phyloP scores from a whole-genome alignment of 2,329 filamentous ascomycete species.

The Myriosclerotinia scirpicola region DNA sequence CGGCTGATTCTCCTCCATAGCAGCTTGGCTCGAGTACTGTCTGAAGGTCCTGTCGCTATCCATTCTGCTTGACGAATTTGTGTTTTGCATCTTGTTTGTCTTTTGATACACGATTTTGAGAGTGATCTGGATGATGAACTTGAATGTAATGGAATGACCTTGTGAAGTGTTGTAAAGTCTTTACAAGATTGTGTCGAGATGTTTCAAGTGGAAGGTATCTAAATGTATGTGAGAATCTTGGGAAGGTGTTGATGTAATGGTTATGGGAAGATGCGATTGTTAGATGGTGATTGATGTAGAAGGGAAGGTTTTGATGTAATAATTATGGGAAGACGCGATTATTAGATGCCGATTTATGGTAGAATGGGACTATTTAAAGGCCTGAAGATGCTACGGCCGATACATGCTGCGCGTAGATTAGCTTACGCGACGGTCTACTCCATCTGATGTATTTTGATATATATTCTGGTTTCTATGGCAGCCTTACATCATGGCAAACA shows the following conservation, averaged over 20 bases:
- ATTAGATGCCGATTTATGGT: not conserved
- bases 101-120: too few relatives aligned
- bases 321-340: not conserved
- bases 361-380: not conserved
- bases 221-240: too few relatives aligned
- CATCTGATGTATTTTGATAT: not conserved
- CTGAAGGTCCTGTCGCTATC: not conserved
- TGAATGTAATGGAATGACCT: not conserved
- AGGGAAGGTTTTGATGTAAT: not conserved
- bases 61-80: not conserved
- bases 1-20: not conserved
- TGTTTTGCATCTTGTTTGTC: not conserved
- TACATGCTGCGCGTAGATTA: accelerated
- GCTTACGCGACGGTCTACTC: not conserved
- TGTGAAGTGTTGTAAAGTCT: not conserved
- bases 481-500: too few relatives aligned
- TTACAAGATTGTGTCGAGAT: not conserved
- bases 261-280: too few relatives aligned
- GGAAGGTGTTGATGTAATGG: too few relatives aligned
- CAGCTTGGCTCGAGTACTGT: too few relatives aligned
- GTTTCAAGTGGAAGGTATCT: too few relatives aligned
- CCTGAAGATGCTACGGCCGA: accelerated
- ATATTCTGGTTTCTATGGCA: not conserved
- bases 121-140: not conserved
- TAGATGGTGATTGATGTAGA: too few relatives aligned